Evolutionary conservation across 1,284 basidiomycete genomes (phyloP), one percentile per base, ranked within the genome.

Genomic region (Ustilago shanxiensis): DNA sequence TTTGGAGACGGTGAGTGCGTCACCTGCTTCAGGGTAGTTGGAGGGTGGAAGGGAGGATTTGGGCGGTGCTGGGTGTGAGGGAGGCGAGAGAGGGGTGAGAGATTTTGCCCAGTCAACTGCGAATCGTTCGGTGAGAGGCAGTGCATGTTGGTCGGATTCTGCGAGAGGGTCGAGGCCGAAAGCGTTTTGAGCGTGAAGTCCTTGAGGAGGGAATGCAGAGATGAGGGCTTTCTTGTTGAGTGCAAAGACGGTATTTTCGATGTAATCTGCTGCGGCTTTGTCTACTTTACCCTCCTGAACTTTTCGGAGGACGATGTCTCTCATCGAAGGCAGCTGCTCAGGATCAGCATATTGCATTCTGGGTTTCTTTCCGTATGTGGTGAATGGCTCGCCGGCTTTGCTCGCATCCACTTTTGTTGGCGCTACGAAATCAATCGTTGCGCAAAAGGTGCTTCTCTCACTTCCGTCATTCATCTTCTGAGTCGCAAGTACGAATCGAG

Each of bases 381-480:
- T 60, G 22, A 77, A 75, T 0, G 72, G 72, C 13, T 6, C 60
- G 4, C 72, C 72, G 0, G 64, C 66, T 26, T 60, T 55, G n/a
- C 28, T 13, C 3, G 20, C 41, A 31, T 79, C 59, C 57, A 79
- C 45, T 50, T 50, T 59, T 72, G 66, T 72, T 45, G 79, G 74
- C 6, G 71, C 75, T 14, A 68, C 62, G 55, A 82, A 78, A 56
- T 82, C 81, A 35, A 82, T 53, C 2, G 76, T 77, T 6, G 79
- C 64, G 24, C 66, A 60, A 16, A 82, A 77, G 24, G 67, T 68
- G 45, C 28, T 60, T 26, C 79, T 63, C 31, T 79, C 64, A 29
- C 53, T 41, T 4, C 81, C 81, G 22, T 75, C 63, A 37, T 71
- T 41, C 24, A 51, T 33, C 18, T 50, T 41, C 50, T 83, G 82